Percentiles rank a stretch among this genome's conserved stretches.
phyloP scores from a whole-genome alignment of 176 grass and related monocot genomes.

The Thalia dealbata region DNA sequence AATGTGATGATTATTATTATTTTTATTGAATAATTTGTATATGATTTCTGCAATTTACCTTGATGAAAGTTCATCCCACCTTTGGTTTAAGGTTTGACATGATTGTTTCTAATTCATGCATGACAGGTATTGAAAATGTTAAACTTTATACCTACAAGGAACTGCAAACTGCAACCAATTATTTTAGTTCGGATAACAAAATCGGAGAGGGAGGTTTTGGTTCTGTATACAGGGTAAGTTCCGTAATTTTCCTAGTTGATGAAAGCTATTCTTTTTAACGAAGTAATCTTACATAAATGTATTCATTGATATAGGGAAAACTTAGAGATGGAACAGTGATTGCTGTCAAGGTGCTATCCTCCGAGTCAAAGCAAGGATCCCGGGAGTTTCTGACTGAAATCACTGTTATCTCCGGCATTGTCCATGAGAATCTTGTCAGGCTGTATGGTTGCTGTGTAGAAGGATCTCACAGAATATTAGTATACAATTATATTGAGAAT shows the following conservation, averaged over 20 bases:
- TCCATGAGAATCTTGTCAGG: slow-evolving; percentile 72
- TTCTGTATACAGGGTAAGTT: slow-evolving; percentile 73
- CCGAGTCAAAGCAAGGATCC: slow-evolving; percentile 63
- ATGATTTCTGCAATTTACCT: neutral
- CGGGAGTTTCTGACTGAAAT: slow-evolving; percentile 65
- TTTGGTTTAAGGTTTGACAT: neutral
- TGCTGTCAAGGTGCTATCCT: slow-evolving; percentile 77
- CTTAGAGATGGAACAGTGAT: slow-evolving; percentile 65
- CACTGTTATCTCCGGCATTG: slow-evolving; percentile 47
- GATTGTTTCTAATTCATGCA: slow-evolving; percentile 8
- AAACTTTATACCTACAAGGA: slow-evolving; percentile 64
- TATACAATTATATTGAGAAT: slow-evolving; percentile 81
- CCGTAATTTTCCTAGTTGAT: neutral
- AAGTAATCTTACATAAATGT: neutral
- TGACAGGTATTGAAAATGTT: slow-evolving; percentile 37
- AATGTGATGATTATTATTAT: neutral
- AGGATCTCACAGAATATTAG: slow-evolving; percentile 62
- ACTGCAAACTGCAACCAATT: slow-evolving; percentile 55
- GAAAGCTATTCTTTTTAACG: slow-evolving; percentile 1
- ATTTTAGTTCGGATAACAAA: slow-evolving; percentile 62
- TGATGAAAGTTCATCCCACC: neutral
- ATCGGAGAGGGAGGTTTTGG: slow-evolving; percentile 81
- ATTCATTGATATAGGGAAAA: slow-evolving; percentile 48
- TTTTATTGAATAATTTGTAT: neutral
- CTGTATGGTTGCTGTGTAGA: slow-evolving; percentile 75